Percentiles rank a stretch among this genome's conserved stretches.
Conservation (phyloP, 495 filamentous ascomycete genomes). For the Chaetomium tenue region DNA sequence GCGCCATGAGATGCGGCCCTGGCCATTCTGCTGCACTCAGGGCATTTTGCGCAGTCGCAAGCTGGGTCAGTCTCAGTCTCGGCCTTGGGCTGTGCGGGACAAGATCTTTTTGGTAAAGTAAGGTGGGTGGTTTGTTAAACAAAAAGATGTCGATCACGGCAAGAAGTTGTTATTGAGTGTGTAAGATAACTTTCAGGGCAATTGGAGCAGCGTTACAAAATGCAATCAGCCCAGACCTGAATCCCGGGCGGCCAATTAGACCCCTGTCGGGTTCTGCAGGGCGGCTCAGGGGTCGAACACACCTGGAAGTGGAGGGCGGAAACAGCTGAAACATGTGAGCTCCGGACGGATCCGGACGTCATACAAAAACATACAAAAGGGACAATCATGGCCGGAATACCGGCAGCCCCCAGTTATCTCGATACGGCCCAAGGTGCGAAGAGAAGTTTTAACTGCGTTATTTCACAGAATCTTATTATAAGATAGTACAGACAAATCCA, state of each 20-base stretch:
- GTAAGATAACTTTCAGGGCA: constrained; percentile 3
- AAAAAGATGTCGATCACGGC: constrained; percentile 5
- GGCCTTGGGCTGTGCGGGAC: background rate
- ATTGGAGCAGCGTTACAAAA: constrained; percentile 4
- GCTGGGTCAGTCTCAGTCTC: background rate
- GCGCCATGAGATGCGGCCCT: constrained; percentile 44
- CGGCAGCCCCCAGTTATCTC: too few species aligned
- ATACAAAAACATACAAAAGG: background rate
- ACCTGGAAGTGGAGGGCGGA: background rate
- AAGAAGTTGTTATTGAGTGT: background rate
- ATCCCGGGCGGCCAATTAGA: constrained; percentile 1
- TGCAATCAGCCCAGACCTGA: background rate
- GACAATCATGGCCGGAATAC: too few species aligned
- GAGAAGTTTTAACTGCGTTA: background rate
- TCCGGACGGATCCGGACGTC: constrained; percentile 5
- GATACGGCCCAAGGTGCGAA: background rate
- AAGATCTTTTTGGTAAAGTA: background rate
- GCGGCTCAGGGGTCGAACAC: constrained; percentile 10
- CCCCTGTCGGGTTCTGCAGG: constrained; percentile 12
- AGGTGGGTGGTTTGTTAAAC: constrained; percentile 1
- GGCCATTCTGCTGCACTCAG: constrained; percentile 42
- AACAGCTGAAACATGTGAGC: constrained; percentile 4
- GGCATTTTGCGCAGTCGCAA: constrained; percentile 36
- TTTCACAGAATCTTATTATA: constrained; percentile 20
- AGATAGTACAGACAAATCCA: constrained; percentile 15